Evolutionary conservation across 1,284 basidiomycete genomes (phyloP), one percentile per base, ranked within the genome.

Genomic region (Schizopora paradoxa): DNA sequence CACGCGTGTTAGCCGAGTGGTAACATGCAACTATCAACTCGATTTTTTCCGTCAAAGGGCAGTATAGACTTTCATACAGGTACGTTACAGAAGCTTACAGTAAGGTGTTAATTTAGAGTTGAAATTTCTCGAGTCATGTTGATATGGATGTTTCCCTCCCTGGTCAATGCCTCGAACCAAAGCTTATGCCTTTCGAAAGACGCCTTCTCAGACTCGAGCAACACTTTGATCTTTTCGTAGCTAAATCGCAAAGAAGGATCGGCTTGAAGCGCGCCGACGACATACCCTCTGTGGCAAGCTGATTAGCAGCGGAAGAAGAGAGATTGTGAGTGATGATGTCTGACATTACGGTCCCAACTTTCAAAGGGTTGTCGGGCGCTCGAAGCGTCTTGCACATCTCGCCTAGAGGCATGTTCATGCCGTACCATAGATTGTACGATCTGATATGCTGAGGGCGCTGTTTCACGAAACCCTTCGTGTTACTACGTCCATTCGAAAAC

Each of bases 401-500:
- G n/a, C 66, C 58, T 5, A 81, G 56, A 0, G 64, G 48, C 59
- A 72, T 62, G 35, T 65, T 57, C 14, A 62, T 58, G 21, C 67
- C 40, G 51, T 76, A 66, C 79, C 79, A 83, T 22, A 74, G 56
- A n/a, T 66, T 68, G 58, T 82, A 81, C 19, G 79, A 77, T 8
- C 75, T 70, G 27, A 76, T 56, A 41, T 72, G 66, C 45, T 77
- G 77, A 10, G 66, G 65, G 1, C 64, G 63, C n/a, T 61, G 61
- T 13, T 31, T 38, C 52, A 44, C 54, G 3, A 38, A 27, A 27
- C 26, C 14, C 10, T 37, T 47, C 8, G 19, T 47, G 46, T 18
- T 54, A 43, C 27, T 43, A 26, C 39, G 21, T 10, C 19, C 6
- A 27, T 4, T 41, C 22, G 32, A 29, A 13, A 22, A 32, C 4